A percentile compares a stretch with the other conserved stretches of the same genome.
Evolutionary conservation across 306 rosid species (phyloP).

Genomic region (Cicer chorassanicum): DNA sequence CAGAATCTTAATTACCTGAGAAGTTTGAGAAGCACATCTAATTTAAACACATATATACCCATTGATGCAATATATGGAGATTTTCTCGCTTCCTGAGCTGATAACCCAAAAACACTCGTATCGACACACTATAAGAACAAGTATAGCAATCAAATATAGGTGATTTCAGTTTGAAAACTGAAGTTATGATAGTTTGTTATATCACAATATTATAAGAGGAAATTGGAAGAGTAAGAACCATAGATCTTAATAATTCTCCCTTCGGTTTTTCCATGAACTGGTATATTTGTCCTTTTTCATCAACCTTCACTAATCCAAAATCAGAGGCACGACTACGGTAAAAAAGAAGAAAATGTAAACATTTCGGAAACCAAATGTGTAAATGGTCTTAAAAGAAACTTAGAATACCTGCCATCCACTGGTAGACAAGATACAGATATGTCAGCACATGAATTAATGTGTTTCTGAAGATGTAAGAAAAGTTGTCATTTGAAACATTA

Average conservation of each 20-base stretch:
- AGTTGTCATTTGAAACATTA: conserved; percentile 36
- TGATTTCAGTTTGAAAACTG: conserved; percentile 34
- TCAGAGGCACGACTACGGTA: conserved; percentile 56
- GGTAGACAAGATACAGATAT: conserved; percentile 60
- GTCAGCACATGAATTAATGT: conserved; percentile 54
- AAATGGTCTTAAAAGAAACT: conserved; percentile 25
- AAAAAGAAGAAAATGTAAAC: conserved; percentile 33
- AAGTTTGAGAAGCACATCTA: conserved; percentile 55
- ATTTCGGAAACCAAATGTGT: background rate
- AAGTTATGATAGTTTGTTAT: background rate
- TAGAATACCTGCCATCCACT: conserved; percentile 56
- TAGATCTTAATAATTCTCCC: conserved; percentile 57
- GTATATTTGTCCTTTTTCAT: conserved; percentile 53
- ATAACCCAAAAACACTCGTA: conserved; percentile 56
- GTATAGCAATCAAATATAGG: conserved; percentile 39
- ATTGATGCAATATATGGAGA: conserved; percentile 61
- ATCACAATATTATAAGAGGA: conserved; percentile 34
- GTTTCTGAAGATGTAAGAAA: conserved; percentile 51
- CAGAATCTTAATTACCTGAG: conserved; percentile 52
- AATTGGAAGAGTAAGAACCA: conserved; percentile 53
- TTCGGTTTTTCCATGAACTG: conserved; percentile 60
- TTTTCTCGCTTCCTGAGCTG: conserved; percentile 54
- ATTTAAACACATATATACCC: conserved; percentile 61
- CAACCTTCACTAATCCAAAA: conserved; percentile 59
- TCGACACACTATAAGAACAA: conserved; percentile 54